phyloP scores from a whole-genome alignment of 78 protist genomes.

The Dictyostelium brefeldianum region DNA sequence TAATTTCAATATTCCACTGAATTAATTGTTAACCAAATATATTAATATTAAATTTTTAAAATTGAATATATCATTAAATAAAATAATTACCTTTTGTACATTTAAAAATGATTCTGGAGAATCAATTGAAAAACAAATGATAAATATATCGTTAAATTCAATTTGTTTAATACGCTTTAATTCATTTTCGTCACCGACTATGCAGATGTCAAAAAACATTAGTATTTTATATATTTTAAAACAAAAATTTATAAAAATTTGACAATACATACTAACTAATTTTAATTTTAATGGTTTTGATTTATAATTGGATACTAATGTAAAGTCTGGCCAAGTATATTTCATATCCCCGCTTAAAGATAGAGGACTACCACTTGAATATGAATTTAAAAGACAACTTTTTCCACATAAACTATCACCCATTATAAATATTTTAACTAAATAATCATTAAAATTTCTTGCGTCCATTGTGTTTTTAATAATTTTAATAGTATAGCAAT shows the following conservation, averaged over 20 bases:
- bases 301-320: neutral
- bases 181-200: conserved; percentile 9
- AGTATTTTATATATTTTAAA: too few relatives aligned
- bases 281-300: neutral
- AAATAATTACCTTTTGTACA: neutral
- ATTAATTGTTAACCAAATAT: too few relatives aligned
- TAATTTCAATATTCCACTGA: conserved; percentile 3
- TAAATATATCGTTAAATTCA: neutral
- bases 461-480: neutral
- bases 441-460: conserved; percentile 3
- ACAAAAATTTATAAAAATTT: neutral
- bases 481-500: neutral
- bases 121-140: conserved; percentile 15
- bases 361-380: neutral
- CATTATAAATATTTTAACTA: neutral
- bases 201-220: too few relatives aligned
- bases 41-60: too few relatives aligned
- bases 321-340: neutral
- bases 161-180: neutral
- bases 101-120: neutral
- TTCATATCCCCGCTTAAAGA: neutral
- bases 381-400: neutral
- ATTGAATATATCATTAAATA: too few relatives aligned
- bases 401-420: neutral
- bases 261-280: conserved; percentile 25